These are phyloP conservation scores for Aspergillus ochraceoroseus DNA, from an alignment of 2,329 filamentous ascomycete genomes.

Conservation along the genomic window DNA sequence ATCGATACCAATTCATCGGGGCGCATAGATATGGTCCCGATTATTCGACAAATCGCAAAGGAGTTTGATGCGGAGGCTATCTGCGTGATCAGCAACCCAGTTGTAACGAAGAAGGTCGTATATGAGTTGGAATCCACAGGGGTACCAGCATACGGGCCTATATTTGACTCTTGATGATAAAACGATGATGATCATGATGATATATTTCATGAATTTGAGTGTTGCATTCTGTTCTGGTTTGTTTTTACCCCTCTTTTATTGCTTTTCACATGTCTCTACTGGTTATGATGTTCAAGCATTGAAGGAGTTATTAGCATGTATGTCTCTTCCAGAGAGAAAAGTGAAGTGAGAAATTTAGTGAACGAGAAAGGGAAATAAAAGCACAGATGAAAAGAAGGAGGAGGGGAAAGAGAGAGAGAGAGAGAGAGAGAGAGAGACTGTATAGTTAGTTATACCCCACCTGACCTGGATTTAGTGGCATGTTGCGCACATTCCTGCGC, in stretches of 20 bases:
- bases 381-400: neutral
- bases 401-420: neutral
- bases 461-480: too few species aligned
- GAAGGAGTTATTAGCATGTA: too few species aligned
- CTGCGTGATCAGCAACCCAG: constrained; percentile 67
- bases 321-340: too few species aligned
- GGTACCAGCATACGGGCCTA: constrained; percentile 65
- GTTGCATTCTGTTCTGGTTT: constrained; percentile 1
- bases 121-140: constrained; percentile 63
- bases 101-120: constrained; percentile 62
- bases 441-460: too few species aligned
- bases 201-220: constrained; percentile 2
- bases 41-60: constrained; percentile 50
- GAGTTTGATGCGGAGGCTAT: constrained; percentile 59
- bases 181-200: constrained; percentile 8
- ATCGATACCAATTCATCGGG: constrained; percentile 60
- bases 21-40: constrained; percentile 56
- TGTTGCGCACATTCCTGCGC: too few species aligned
- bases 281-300: neutral
- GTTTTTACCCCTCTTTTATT: neutral
- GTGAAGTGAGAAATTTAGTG: neutral
- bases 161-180: constrained; percentile 60
- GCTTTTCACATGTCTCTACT: too few species aligned
- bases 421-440: too few species aligned
- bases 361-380: neutral